These are phyloP conservation scores for Holtermanniella nyarrowii DNA, from an alignment of 768 basidiomycete genomes.

Conservation along the genomic window DNA sequence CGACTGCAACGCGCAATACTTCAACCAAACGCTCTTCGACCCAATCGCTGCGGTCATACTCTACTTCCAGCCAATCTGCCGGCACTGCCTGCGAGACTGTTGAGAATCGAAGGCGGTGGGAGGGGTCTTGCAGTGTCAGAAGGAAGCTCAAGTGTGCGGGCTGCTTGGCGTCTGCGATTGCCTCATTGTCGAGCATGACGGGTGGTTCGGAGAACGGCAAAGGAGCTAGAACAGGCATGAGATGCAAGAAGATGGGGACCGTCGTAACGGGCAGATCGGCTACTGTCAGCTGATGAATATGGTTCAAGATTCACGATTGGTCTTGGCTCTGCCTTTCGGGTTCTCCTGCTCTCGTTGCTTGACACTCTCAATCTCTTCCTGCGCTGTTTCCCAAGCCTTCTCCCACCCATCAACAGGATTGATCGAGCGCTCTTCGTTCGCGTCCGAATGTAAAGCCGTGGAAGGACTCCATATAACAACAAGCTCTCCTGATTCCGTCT, in stretches of 20 bases:
- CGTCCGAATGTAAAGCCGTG: too few relatives aligned
- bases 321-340: constrained; percentile 26
- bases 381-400: constrained; percentile 71
- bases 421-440: constrained; percentile 50
- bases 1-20: constrained; percentile 67
- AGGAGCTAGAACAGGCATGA: constrained; percentile 69
- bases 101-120: constrained; percentile 62
- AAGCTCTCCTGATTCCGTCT: constrained; percentile 35
- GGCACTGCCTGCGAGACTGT: constrained; percentile 78
- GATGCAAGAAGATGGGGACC: constrained; percentile 81
- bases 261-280: constrained; percentile 50
- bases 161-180: constrained; percentile 8
- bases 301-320: constrained; percentile 10
- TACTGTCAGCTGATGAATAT: constrained; percentile 6
- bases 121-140: constrained; percentile 63
- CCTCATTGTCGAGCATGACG: constrained; percentile 19
- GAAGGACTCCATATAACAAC: constrained; percentile 27
- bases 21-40: constrained; percentile 92
- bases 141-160: constrained; percentile 58
- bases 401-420: constrained; percentile 77
- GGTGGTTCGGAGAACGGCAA: constrained; percentile 45
- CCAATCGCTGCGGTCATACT: constrained; percentile 78
- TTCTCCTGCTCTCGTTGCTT: constrained; percentile 23
- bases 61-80: constrained; percentile 66
- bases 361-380: constrained; percentile 47